A percentile compares a stretch with the other conserved stretches of the same genome.
These are phyloP conservation scores for Lepidium sativum DNA, from an alignment of 345 rosid genomes.

Conservation along the genomic window DNA sequence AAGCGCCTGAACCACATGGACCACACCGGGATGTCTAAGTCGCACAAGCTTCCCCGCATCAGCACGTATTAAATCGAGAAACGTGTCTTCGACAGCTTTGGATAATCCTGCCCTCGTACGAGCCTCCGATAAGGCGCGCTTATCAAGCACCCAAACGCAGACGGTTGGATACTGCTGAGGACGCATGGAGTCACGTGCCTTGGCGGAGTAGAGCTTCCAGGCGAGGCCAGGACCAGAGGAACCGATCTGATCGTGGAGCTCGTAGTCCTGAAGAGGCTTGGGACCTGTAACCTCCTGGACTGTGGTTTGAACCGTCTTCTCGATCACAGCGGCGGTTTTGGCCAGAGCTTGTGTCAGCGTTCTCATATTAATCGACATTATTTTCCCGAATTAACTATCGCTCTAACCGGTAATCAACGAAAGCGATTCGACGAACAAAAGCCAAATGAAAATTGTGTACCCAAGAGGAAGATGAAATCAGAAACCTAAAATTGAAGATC, in stretches of 20 bases:
- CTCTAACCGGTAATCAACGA: slow-evolving; percentile 20
- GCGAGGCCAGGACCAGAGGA: slow-evolving; percentile 34
- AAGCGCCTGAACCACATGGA: slow-evolving; percentile 91
- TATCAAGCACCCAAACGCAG: slow-evolving; percentile 92
- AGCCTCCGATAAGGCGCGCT: slow-evolving; percentile 67
- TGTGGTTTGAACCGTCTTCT: slow-evolving; percentile 88
- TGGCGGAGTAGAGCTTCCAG: slow-evolving; percentile 80
- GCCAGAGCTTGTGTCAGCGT: slow-evolving; percentile 86
- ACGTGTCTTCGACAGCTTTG: slow-evolving; percentile 70
- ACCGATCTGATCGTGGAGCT: slow-evolving; percentile 71
- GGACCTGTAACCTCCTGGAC: slow-evolving; percentile 98
- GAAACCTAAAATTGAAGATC: slow-evolving; percentile 15
- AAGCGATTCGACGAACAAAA: neutral
- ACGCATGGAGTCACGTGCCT: slow-evolving; percentile 59
- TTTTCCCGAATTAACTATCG: slow-evolving; percentile 29
- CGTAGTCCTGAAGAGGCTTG: slow-evolving; percentile 80
- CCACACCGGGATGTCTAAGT: slow-evolving; percentile 87
- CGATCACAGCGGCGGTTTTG: slow-evolving; percentile 87
- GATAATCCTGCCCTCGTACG: slow-evolving; percentile 69
- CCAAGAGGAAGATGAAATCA: neutral
- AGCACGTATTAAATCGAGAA: slow-evolving; percentile 67
- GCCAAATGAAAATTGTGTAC: neutral
- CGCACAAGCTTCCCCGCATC: slow-evolving; percentile 74
- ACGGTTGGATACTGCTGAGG: slow-evolving; percentile 81
- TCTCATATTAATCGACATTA: slow-evolving; percentile 90